These are phyloP conservation scores for Aspergillus carlsbadensis DNA, from an alignment of 495 filamentous ascomycete species.

Conservation along the genomic window DNA sequence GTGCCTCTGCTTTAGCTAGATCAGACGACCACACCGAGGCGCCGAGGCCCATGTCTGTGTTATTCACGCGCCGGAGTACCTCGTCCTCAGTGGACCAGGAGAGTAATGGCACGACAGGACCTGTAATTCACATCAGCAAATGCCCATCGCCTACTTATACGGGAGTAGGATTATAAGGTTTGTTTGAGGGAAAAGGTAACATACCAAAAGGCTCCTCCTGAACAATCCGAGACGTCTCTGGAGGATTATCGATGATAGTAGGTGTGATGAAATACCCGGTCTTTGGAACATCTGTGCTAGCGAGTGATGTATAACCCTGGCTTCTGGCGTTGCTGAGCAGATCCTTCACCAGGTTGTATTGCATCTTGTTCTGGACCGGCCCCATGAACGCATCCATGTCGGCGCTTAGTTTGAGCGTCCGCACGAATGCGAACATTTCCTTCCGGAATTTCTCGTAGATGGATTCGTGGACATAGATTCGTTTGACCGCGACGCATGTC, in stretches of 20 bases:
- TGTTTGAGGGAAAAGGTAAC: too few relatives aligned
- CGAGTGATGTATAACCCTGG: neutral
- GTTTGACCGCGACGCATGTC: neutral
- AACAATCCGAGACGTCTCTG: neutral
- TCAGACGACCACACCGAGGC: constrained; percentile 78
- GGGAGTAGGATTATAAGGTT: too few relatives aligned
- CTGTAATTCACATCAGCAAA: too few relatives aligned
- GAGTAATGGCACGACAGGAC: constrained; percentile 35
- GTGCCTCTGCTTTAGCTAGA: constrained; percentile 68
- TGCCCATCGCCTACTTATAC: too few relatives aligned
- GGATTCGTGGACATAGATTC: constrained; percentile 4
- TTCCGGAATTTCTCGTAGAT: too few relatives aligned
- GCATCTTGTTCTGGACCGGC: constrained; percentile 12
- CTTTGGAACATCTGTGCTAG: neutral
- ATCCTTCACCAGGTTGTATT: neutral
- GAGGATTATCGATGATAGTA: neutral
- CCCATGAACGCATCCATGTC: constrained; percentile 2
- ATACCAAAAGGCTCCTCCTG: constrained; percentile 16
- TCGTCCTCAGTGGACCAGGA: constrained; percentile 78
- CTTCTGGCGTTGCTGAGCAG: neutral
- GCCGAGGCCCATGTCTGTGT: constrained; percentile 83
- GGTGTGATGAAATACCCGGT: neutral
- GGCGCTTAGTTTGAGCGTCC: too few relatives aligned
- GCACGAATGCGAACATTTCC: too few relatives aligned
- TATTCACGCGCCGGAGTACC: constrained; percentile 75